These are phyloP conservation scores for Starmerella bombi DNA, from an alignment of 805 yeast genomes.

Conservation along the genomic window DNA sequence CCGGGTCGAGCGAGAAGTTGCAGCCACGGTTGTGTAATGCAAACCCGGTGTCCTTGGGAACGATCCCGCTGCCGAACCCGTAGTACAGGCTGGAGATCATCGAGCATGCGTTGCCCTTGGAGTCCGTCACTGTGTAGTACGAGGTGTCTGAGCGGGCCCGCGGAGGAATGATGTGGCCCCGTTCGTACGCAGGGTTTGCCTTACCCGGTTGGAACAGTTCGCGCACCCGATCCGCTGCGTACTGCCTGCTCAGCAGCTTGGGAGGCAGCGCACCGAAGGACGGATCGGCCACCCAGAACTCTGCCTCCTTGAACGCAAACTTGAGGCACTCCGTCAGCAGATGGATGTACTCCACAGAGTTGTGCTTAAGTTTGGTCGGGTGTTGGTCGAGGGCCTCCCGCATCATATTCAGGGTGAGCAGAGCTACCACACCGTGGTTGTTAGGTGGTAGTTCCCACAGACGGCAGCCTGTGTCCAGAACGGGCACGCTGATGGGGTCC, in stretches of 20 bases:
- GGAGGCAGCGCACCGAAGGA: slow-evolving; percentile 25
- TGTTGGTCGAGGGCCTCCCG: slow-evolving; percentile 39
- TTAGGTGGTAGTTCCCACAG: slow-evolving; percentile 80
- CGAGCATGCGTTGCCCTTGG: slow-evolving; percentile 66
- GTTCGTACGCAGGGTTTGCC: too few relatives aligned
- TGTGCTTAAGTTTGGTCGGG: slow-evolving; percentile 38
- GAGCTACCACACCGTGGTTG: slow-evolving; percentile 68
- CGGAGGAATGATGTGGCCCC: slow-evolving; percentile 31
- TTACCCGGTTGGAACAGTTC: slow-evolving; percentile 31
- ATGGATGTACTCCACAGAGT: slow-evolving; percentile 59
- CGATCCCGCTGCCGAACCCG: slow-evolving; percentile 56
- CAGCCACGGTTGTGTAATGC: slow-evolving; percentile 64
- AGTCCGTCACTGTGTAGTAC: slow-evolving; percentile 51
- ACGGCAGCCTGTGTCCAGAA: slow-evolving; percentile 35
- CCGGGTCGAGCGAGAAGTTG: slow-evolving; percentile 50
- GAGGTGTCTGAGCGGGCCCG: slow-evolving; percentile 56
- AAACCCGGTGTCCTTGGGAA: slow-evolving; percentile 50
- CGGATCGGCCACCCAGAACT: slow-evolving; percentile 57
- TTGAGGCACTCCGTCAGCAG: slow-evolving; percentile 57
- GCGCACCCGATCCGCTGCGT: slow-evolving; percentile 38
- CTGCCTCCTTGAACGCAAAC: slow-evolving; percentile 60
- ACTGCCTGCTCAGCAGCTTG: slow-evolving; percentile 36
- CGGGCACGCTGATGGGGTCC: slow-evolving; percentile 42
- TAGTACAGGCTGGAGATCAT: slow-evolving; percentile 64
- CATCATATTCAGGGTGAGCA: slow-evolving; percentile 55